Evolutionary conservation across 176 grass and related monocot genomes (phyloP).

Genomic region (Alloteropsis semialata): DNA sequence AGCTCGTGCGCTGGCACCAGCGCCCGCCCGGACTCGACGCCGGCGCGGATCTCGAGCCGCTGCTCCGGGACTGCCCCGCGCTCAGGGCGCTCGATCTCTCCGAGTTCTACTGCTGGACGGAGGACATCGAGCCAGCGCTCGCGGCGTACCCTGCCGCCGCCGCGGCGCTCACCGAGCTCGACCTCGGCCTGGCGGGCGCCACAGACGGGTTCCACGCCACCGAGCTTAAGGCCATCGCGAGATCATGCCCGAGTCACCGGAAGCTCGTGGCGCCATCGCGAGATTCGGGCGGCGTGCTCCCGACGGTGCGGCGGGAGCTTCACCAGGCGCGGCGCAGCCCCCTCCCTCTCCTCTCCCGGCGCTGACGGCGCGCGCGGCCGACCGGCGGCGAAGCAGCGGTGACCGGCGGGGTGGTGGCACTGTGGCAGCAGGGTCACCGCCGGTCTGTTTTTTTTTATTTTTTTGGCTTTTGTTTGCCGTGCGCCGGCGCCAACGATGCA

Average conservation of each 20-base stretch:
- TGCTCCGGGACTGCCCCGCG: constrained; percentile 45
- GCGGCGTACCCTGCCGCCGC: constrained; percentile 40
- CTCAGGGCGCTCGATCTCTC: constrained; percentile 71
- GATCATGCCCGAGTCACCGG: constrained; percentile 55
- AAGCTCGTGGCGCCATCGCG: constrained; percentile 67
- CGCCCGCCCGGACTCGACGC: constrained; percentile 39
- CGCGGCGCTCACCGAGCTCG: constrained; percentile 49
- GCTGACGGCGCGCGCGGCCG: no score
- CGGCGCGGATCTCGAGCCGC: constrained; percentile 74
- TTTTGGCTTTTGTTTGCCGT: no score
- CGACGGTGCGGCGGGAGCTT: no score
- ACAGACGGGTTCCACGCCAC: constrained; percentile 74
- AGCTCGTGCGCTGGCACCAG: constrained; percentile 96
- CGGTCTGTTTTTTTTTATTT: no score
- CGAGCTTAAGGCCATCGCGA: constrained; percentile 58
- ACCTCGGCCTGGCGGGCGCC: constrained; percentile 78
- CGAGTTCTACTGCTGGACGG: constrained; percentile 98
- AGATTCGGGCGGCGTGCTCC: no score
- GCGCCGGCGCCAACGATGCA: no score
- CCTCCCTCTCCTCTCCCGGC: no score
- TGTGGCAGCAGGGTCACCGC: no score
- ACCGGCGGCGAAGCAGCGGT: no score
- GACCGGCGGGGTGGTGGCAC: no score
- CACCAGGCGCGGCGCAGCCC: no score
- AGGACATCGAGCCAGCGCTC: constrained; percentile 70